A percentile compares a stretch with the other conserved stretches of the same genome.
Evolutionary conservation across 495 filamentous ascomycete species (phyloP).

Genomic region (Platismatia glauca): DNA sequence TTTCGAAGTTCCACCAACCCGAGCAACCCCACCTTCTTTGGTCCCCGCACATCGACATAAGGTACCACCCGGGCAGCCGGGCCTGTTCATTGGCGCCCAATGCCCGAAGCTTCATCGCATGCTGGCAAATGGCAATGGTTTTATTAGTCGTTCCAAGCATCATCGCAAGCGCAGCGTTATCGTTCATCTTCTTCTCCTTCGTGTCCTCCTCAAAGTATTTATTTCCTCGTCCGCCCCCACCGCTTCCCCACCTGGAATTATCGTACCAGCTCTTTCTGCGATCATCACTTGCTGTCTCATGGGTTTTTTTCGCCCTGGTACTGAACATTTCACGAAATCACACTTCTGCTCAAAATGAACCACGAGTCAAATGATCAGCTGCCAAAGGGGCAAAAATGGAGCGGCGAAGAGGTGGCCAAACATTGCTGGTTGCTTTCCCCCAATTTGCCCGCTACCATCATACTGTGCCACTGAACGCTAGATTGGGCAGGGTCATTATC

Average conservation of each 20-base stretch:
- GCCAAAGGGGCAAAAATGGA: conserved; percentile 39
- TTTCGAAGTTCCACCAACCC: neutral
- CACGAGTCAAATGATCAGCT: conserved; percentile 24
- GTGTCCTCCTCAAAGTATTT: neutral
- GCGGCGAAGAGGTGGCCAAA: conserved; percentile 66
- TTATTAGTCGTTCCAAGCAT: too few species aligned
- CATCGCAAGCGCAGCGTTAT: neutral
- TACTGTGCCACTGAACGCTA: neutral
- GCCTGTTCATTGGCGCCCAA: too few species aligned
- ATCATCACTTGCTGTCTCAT: neutral
- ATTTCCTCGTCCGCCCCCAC: neutral
- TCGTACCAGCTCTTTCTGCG: neutral
- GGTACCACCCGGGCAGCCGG: too few species aligned
- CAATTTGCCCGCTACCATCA: neutral
- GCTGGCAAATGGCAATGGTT: too few species aligned
- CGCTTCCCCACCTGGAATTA: neutral
- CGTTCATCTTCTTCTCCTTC: neutral
- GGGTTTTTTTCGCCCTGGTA: neutral
- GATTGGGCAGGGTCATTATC: conserved; percentile 51
- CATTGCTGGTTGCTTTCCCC: conserved; percentile 50
- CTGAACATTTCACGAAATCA: neutral
- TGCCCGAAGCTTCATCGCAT: too few species aligned
- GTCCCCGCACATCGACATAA: too few species aligned
- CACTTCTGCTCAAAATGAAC: conserved; percentile 26
- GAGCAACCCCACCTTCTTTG: too few species aligned